Conservation (phyloP, 2,329 filamentous ascomycete genomes). For the Elsinoe fawcettii region DNA sequence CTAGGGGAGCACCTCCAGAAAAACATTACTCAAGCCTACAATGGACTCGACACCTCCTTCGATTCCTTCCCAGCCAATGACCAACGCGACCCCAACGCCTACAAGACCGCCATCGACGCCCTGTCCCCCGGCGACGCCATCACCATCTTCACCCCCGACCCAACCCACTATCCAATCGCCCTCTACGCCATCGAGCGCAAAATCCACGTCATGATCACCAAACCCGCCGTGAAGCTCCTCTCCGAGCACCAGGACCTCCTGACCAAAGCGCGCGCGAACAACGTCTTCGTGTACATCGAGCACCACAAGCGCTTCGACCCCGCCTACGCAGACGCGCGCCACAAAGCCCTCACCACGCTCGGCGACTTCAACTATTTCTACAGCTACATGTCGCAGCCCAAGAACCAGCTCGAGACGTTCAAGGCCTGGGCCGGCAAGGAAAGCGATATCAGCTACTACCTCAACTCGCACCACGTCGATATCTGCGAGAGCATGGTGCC, state of each 20-base stretch:
- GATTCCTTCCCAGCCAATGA: conserved; percentile 71
- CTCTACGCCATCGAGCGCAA: conserved; percentile 82
- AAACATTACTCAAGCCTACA: conserved; percentile 84
- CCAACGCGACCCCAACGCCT: conserved; percentile 66
- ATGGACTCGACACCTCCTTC: conserved; percentile 79
- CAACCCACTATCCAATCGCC: conserved; percentile 86
- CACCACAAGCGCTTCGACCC: conserved; percentile 97
- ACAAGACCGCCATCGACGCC: conserved; percentile 81
- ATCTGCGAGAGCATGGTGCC: conserved; percentile 88
- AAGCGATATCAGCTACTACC: conserved; percentile 90
- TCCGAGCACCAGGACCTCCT: conserved; percentile 71
- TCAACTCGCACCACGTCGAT: conserved; percentile 92
- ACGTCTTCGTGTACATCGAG: conserved; percentile 87
- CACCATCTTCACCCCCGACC: conserved; percentile 92
- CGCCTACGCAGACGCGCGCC: conserved; percentile 79
- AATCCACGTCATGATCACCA: conserved; percentile 88
- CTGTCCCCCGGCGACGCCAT: conserved; percentile 77
- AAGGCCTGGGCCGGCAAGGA: conserved; percentile 88
- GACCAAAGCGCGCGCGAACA: conserved; percentile 60
- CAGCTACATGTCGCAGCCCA: conserved; percentile 90
- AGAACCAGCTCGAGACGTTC: conserved; percentile 88
- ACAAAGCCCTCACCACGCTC: conserved; percentile 59
- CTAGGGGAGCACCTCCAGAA: conserved; percentile 72
- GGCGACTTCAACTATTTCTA: conserved; percentile 99
- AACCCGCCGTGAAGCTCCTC: conserved; percentile 82